Evolutionary conservation across 371 early-diverging fungal species (phyloP).

Genomic region (Mucor indicus): DNA sequence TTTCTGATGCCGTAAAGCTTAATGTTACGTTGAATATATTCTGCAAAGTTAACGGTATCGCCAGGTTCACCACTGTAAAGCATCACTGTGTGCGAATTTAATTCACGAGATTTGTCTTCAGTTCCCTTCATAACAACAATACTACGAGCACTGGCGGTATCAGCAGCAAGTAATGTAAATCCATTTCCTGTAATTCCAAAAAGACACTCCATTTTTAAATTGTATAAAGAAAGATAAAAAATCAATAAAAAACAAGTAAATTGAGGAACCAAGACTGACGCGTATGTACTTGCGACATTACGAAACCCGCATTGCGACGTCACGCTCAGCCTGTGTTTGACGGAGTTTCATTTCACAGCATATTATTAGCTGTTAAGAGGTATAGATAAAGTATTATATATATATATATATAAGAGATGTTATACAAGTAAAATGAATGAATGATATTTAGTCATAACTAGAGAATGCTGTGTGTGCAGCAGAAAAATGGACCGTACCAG

Average conservation of each 20-base stretch:
- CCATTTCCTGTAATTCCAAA: conserved; percentile 95
- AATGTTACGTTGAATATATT: conserved; percentile 92
- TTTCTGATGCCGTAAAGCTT: conserved; percentile 88
- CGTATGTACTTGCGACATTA: no score
- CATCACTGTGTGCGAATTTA: conserved; percentile 82
- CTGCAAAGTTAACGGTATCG: conserved; percentile 92
- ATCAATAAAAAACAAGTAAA: no score
- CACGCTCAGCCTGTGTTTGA: no score
- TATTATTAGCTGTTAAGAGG: no score
- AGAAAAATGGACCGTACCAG: conserved; percentile 57
- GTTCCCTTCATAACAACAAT: conserved; percentile 91
- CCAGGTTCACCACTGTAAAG: conserved; percentile 92
- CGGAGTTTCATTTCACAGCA: no score
- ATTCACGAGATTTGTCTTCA: conserved; percentile 84
- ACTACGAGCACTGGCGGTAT: conserved; percentile 76
- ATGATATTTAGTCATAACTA: conserved; percentile 24
- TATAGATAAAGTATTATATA: no score
- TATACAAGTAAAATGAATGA: no score
- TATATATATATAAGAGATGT: no score
- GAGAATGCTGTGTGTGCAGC: conserved; percentile 27
- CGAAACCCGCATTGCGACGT: no score
- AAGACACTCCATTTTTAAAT: conserved; percentile 77
- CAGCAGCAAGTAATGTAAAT: conserved; percentile 87
- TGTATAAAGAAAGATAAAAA: background rate
- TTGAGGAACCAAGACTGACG: no score